Conservation (phyloP, 2,329 filamentous ascomycete species). For the Botrytis pseudocinerea region DNA sequence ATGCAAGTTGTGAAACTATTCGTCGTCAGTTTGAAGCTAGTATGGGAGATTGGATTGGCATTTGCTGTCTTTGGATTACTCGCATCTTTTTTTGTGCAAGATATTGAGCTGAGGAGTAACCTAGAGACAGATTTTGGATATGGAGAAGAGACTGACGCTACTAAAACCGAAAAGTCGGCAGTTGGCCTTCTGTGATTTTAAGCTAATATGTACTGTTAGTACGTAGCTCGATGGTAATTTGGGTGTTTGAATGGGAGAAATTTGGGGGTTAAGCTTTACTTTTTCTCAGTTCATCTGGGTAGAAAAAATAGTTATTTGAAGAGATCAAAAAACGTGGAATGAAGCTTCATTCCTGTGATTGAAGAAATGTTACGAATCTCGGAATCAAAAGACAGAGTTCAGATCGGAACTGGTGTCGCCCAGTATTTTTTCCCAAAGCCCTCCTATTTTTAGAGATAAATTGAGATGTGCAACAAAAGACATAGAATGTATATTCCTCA, state of each 20-base stretch:
- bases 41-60: background rate
- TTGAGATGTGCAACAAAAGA: background rate
- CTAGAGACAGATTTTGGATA: background rate
- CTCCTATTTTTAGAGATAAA: background rate
- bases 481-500: fast-evolving
- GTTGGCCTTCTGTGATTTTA: background rate
- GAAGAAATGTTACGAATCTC: background rate
- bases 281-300: fast-evolving
- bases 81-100: background rate
- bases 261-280: fast-evolving
- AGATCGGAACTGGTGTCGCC: background rate
- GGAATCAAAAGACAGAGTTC: background rate
- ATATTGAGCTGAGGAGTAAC: background rate
- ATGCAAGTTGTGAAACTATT: background rate
- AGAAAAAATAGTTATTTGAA: background rate
- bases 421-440: background rate
- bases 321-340: fast-evolving
- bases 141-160: background rate
- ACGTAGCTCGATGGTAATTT: background rate
- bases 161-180: background rate
- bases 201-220: background rate
- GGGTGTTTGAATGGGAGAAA: background rate
- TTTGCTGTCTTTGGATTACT: background rate
- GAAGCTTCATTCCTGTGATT: background rate
- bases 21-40: background rate